Conservation (phyloP, 306 rosid genomes). For the Cicer bijugum region DNA sequence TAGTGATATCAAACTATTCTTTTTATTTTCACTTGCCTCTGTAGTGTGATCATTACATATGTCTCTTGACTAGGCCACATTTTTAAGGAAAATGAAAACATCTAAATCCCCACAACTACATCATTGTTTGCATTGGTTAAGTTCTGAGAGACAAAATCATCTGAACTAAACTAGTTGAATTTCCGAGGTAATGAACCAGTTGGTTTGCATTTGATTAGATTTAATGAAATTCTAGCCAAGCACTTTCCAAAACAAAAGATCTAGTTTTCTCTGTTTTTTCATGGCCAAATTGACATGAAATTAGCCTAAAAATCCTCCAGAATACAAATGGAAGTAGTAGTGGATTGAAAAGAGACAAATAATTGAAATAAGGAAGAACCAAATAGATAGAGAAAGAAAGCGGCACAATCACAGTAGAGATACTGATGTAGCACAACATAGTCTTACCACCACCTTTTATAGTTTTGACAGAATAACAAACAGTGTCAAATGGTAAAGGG, state of each 20-base stretch:
- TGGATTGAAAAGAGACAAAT: too few species aligned
- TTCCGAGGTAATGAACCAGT: not conserved
- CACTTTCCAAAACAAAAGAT: not conserved
- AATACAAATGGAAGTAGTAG: not conserved
- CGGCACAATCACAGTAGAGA: too few species aligned
- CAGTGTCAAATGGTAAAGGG: too few species aligned
- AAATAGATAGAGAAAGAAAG: too few species aligned
- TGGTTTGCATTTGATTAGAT: not conserved
- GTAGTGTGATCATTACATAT: too few species aligned
- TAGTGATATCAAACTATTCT: too few species aligned
- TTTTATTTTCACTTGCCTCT: too few species aligned
- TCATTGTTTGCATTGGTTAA: not conserved
- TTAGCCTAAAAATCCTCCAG: not conserved
- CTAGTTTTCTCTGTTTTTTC: not conserved
- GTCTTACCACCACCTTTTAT: too few species aligned
- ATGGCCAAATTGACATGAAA: constrained; percentile 7
- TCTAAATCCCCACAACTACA: constrained; percentile 30
- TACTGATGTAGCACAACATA: too few species aligned
- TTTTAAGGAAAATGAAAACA: constrained; percentile 26
- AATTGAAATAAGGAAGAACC: too few species aligned
- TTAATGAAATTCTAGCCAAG: not conserved
- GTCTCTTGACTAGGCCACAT: not conserved
- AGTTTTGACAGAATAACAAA: too few species aligned
- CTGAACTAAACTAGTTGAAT: constrained; percentile 10
- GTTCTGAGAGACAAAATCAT: not conserved